Percentiles rank a stretch among this genome's conserved stretches.
phyloP scores from a whole-genome alignment of 495 filamentous ascomycete species.

The Beverwykella pulmonaria region DNA sequence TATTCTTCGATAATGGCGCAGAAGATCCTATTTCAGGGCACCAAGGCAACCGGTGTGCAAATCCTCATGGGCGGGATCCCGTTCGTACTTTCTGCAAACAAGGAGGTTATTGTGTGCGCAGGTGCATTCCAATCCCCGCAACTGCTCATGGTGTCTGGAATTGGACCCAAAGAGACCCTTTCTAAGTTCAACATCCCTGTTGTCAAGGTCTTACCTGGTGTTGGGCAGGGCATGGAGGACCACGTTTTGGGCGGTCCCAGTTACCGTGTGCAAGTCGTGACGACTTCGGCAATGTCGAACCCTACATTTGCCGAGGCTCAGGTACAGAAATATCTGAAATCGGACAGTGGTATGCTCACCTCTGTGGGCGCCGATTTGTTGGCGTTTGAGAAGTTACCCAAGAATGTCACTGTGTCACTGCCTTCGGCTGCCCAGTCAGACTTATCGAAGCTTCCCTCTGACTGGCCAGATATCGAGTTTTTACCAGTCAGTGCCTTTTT shows the following conservation, averaged over 20 bases:
- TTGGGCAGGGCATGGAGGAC: slow-evolving; percentile 67
- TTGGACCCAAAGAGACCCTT: slow-evolving; percentile 59
- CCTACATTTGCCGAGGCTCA: too few species aligned
- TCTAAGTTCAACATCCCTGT: slow-evolving; percentile 53
- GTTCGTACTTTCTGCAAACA: slow-evolving; percentile 46
- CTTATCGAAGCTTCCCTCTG: too few species aligned
- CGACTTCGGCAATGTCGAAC: too few species aligned
- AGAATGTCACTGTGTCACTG: too few species aligned
- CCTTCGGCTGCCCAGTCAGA: too few species aligned
- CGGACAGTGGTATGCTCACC: neutral
- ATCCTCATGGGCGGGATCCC: too few species aligned
- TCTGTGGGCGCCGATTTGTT: neutral
- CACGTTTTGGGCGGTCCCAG: slow-evolving; percentile 39
- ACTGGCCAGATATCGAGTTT: neutral
- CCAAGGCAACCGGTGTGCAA: too few species aligned
- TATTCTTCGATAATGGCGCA: too few species aligned
- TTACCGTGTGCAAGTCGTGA: neutral
- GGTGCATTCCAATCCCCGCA: slow-evolving; percentile 65
- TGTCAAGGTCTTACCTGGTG: slow-evolving; percentile 58
- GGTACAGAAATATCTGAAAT: too few species aligned
- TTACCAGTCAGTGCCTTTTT: neutral
- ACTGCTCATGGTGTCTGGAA: slow-evolving; percentile 64
- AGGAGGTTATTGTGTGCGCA: slow-evolving; percentile 66
- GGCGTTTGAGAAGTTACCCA: too few species aligned
- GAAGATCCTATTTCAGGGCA: too few species aligned